phyloP scores from a whole-genome alignment of 1,139 yeast species.

The Candida sojae region DNA sequence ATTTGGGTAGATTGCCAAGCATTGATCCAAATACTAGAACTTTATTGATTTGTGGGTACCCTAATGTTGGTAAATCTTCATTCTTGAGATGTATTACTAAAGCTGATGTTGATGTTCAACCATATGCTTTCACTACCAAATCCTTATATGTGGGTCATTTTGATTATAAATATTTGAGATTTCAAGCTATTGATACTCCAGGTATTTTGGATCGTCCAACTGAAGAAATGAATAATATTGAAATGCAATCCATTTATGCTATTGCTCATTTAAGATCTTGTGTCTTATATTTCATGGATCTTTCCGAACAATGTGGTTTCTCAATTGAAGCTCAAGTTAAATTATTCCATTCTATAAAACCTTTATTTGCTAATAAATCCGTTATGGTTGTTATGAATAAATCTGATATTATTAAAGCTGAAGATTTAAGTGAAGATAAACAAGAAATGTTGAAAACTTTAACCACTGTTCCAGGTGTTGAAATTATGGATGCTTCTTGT shows the following conservation, averaged over 20 bases:
- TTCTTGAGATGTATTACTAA: slow-evolving; percentile 91
- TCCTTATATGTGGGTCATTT: slow-evolving; percentile 95
- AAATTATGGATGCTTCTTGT: slow-evolving; percentile 91
- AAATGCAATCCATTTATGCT: slow-evolving; percentile 98
- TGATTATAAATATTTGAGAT: slow-evolving; percentile 94
- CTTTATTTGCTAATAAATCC: slow-evolving; percentile 93
- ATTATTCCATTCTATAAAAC: slow-evolving; percentile 94
- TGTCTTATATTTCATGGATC: slow-evolving; percentile 95
- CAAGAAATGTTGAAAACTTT: slow-evolving; percentile 71
- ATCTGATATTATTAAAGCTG: slow-evolving; percentile 83
- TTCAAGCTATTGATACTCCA: slow-evolving; percentile 99
- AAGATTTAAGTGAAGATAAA: slow-evolving; percentile 77
- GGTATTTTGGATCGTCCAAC: slow-evolving; percentile 99
- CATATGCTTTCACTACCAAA: slow-evolving; percentile 97
- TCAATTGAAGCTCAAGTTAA: slow-evolving; percentile 96
- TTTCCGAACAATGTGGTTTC: slow-evolving; percentile 98
- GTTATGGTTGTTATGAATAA: slow-evolving; percentile 95
- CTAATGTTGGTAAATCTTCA: slow-evolving; percentile 98
- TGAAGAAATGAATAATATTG: slow-evolving; percentile 99
- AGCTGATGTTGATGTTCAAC: slow-evolving; percentile 99
- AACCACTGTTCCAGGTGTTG: slow-evolving; percentile 73
- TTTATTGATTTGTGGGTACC: slow-evolving; percentile 94
- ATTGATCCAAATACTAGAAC: slow-evolving; percentile 99
- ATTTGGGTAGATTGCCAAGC: slow-evolving; percentile 95
- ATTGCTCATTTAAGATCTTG: slow-evolving; percentile 97